phyloP scores from a whole-genome alignment of 495 filamentous ascomycete genomes.

The Neurospora pannonica region DNA sequence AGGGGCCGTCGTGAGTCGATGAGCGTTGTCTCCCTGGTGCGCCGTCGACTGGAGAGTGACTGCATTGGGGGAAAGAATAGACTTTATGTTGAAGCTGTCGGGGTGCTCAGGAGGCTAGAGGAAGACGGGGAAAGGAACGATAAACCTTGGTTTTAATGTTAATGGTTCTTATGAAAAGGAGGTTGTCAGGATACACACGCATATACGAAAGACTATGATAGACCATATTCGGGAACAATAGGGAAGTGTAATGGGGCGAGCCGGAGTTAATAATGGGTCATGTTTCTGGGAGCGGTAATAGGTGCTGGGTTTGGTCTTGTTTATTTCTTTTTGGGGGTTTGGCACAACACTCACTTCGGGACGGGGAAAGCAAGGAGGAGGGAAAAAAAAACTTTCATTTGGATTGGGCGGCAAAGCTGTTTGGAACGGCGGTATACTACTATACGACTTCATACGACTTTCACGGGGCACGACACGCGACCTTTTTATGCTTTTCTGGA shows the following conservation, averaged over 20 bases:
- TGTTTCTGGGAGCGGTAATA: not conserved
- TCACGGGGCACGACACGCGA: not conserved
- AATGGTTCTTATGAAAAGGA: not conserved
- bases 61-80: constrained; percentile 27
- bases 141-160: constrained; percentile 25
- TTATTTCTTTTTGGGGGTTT: not conserved
- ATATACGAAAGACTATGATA: not conserved
- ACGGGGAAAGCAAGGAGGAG: not conserved
- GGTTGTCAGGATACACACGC: not conserved
- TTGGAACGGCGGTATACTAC: not conserved
- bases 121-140: constrained; percentile 21
- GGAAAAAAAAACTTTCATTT: not conserved
- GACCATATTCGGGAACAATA: not conserved
- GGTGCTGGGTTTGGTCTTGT: not conserved
- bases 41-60: constrained; percentile 30
- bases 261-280: not conserved
- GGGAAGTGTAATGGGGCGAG: not conserved
- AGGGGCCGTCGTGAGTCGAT: constrained; percentile 24
- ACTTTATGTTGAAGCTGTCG: constrained; percentile 35
- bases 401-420: not conserved
- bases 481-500: not conserved
- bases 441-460: not conserved
- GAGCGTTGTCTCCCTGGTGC: constrained; percentile 30
- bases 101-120: constrained; percentile 35
- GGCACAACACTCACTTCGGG: not conserved